These are phyloP conservation scores for Tetrastigma voinierianum DNA, from an alignment of 164 flowering plant species.

Conservation along the genomic window DNA sequence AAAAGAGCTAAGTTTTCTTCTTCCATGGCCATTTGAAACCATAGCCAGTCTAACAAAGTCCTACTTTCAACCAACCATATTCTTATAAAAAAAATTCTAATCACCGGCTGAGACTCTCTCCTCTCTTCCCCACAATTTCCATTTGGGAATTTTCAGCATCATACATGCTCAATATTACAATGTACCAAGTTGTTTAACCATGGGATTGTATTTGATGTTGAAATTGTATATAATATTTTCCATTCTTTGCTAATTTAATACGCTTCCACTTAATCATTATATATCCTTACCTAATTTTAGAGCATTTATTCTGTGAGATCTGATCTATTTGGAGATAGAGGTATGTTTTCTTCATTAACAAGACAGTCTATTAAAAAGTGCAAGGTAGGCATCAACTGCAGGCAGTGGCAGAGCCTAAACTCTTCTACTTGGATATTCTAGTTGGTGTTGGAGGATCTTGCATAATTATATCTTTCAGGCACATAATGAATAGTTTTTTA, in stretches of 20 bases:
- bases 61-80: background rate
- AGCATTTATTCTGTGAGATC: background rate
- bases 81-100: no score
- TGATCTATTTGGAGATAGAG: background rate
- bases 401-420: background rate
- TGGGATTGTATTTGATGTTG: background rate
- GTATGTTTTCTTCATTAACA: no score
- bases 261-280: no score
- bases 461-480: background rate
- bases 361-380: no score
- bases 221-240: background rate
- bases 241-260: background rate
- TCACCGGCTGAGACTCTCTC: background rate
- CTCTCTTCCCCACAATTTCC: background rate
- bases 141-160: background rate
- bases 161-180: background rate
- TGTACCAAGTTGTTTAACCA: background rate
- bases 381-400: background rate
- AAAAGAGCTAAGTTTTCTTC: no score
- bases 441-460: background rate
- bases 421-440: background rate
- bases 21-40: background rate
- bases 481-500: background rate
- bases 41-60: background rate
- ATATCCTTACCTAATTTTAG: background rate